These are phyloP conservation scores for Nannizzia gypsea DNA, from an alignment of 2,329 filamentous ascomycete genomes.

Conservation along the genomic window DNA sequence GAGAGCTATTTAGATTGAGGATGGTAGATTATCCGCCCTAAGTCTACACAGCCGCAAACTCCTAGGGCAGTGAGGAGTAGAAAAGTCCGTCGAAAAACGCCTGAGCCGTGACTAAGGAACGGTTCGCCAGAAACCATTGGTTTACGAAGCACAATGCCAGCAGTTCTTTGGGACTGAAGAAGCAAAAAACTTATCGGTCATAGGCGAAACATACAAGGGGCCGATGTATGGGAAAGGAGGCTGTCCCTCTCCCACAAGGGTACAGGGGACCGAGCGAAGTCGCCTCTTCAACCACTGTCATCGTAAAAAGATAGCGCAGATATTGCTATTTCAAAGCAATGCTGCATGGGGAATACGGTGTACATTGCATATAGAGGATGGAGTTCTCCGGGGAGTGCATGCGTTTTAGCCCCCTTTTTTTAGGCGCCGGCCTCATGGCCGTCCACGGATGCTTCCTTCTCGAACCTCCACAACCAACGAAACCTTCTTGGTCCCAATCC, in stretches of 20 bases:
- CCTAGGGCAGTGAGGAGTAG: neutral
- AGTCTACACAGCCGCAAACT: neutral
- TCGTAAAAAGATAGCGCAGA: neutral
- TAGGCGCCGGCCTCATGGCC: neutral
- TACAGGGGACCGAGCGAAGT: neutral
- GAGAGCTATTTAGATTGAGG: neutral
- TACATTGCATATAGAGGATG: neutral
- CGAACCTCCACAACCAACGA: neutral
- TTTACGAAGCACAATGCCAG: neutral
- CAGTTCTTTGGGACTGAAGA: neutral
- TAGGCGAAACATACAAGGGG: neutral
- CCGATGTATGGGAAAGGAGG: neutral
- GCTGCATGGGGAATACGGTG: neutral
- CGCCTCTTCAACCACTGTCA: neutral
- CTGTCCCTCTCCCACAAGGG: neutral
- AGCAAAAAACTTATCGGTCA: neutral
- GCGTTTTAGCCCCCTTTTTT: neutral
- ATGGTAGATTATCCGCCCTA: neutral
- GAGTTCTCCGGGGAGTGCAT: neutral
- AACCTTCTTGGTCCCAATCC: neutral
- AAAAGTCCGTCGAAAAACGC: neutral
- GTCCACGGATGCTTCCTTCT: neutral
- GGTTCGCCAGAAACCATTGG: neutral
- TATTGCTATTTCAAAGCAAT: neutral
- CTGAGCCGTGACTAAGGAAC: neutral